Evolutionary conservation across 2,329 filamentous ascomycete species (phyloP).

Genomic region (Herpotrichia juniperi): DNA sequence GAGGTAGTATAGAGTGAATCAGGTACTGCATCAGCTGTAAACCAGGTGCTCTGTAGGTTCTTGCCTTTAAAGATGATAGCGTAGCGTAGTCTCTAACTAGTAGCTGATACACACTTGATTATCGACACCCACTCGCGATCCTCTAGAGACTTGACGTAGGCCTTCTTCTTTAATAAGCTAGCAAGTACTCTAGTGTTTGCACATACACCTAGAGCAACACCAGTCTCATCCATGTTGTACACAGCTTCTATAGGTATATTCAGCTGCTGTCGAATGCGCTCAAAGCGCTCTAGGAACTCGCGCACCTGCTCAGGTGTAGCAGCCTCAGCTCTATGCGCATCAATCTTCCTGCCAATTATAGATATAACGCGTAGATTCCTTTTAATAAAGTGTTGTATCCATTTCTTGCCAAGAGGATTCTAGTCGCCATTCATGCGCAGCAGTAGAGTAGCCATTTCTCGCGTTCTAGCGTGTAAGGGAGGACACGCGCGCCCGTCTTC

Average conservation of each 20-base stretch:
- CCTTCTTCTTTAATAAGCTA: conserved; percentile 1
- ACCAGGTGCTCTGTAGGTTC: no score
- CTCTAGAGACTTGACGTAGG: conserved; percentile 8
- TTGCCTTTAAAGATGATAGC: no score
- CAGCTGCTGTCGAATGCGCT: background rate
- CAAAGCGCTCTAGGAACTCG: conserved; percentile 6
- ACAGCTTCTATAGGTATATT: conserved; percentile 6
- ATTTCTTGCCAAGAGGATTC: conserved; percentile 10
- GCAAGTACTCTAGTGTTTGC: conserved; percentile 6
- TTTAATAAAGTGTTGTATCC: conserved; percentile 17
- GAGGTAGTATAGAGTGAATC: no score
- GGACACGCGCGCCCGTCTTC: conserved; percentile 8
- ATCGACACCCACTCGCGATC: no score
- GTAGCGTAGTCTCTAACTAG: no score
- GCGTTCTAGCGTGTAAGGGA: conserved; percentile 7
- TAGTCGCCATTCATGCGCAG: conserved; percentile 3
- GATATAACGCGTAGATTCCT: conserved; percentile 19
- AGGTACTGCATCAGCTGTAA: no score
- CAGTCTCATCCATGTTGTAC: conserved; percentile 10
- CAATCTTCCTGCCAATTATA: conserved; percentile 10
- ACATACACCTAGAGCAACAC: conserved; percentile 5
- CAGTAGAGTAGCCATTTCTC: conserved; percentile 11
- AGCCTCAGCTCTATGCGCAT: conserved; percentile 5
- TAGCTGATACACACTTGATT: no score
- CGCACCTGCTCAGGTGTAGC: conserved; percentile 3